These are phyloP conservation scores for Pichia cactophila DNA, from an alignment of 1,139 yeast species.

Conservation along the genomic window DNA sequence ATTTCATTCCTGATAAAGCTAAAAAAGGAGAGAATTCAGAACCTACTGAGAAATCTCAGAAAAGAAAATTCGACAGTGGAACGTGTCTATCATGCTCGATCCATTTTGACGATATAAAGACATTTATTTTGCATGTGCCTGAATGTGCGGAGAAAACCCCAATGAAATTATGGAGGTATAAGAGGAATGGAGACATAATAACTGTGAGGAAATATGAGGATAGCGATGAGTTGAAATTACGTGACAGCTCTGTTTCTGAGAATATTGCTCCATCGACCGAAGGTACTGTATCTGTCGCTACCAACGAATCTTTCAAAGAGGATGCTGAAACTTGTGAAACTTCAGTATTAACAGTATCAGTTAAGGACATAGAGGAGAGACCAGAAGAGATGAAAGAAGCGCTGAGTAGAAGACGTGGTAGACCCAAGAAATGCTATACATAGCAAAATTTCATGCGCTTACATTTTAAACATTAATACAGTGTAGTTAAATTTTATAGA, in stretches of 20 bases:
- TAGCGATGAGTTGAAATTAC: conserved; percentile 4
- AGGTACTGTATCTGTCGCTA: not conserved
- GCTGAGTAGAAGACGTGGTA: conserved; percentile 13
- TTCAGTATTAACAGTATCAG: conserved; percentile 1
- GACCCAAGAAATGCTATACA: conserved; percentile 11
- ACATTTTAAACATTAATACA: not conserved
- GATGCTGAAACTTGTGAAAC: not conserved
- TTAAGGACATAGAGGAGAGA: conserved; percentile 9
- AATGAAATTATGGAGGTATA: conserved; percentile 26
- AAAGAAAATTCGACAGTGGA: conserved; percentile 21
- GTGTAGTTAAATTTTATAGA: not conserved
- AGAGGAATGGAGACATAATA: conserved; percentile 25
- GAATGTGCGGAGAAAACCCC: conserved; percentile 44
- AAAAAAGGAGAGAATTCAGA: conserved; percentile 25
- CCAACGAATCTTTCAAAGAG: not conserved
- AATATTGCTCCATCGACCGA: not conserved
- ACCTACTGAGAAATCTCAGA: conserved; percentile 12
- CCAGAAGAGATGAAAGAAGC: conserved; percentile 15
- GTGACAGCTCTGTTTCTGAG: conserved; percentile 1
- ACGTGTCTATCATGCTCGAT: conserved; percentile 23
- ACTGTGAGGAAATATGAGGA: conserved; percentile 18
- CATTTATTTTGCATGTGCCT: conserved; percentile 58
- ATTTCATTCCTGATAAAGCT: conserved; percentile 42
- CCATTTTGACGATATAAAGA: conserved; percentile 44
- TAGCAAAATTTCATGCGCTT: not conserved